Evolutionary conservation across 2,329 filamentous ascomycete species (phyloP), one percentile per base, ranked within the genome.

Genomic region (Cladorrhinum sp.): DNA sequence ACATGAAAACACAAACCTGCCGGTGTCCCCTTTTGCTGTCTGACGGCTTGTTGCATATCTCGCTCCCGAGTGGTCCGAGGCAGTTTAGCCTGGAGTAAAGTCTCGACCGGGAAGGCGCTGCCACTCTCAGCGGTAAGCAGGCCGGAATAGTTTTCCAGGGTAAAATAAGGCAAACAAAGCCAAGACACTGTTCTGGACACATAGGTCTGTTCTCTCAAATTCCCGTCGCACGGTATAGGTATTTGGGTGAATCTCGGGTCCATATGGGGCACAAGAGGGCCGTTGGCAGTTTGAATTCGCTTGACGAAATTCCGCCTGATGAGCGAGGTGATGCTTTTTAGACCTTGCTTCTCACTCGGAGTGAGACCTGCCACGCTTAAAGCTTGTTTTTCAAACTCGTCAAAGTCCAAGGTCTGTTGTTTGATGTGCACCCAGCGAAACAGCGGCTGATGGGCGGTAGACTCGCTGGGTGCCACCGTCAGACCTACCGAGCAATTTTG

Each of bases 121-220:
- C 70, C 51, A 24, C 67, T 71, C 1, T 60, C 42, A 12, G 71
- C 70, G 5, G 69, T 69, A 1, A 71, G 66, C 1, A 78, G 65
- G 2, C 76, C 77, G 0, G 74, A 74, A 59, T 80, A 81, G 23
- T 73, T 72, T 55, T 79, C 74, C 0, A 82, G 71, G 1, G 73
- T 73, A 63, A 82, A 81, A 62, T 80, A 82, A 0, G 80, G 80
- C 14, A 81, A 68, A 28, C 76, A 80, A 2, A 80, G 64, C 78
- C 78, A 81, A 20, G 72, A 73, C 0, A 72, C 71, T 1, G 64
- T 61, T 16, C 66, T 66, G 10, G 61, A 61, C 1, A 55, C 65
- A 56, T 9, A 62, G 53, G 39, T 55, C 55, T 57, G 65, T 6
- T 54, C 62, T 52, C 62, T 70, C 63, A 61, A n/a, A 12, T 62